Base-by-base conservation (phyloP, 306 rosid genomes). In the Cicer bijugum region DNA sequence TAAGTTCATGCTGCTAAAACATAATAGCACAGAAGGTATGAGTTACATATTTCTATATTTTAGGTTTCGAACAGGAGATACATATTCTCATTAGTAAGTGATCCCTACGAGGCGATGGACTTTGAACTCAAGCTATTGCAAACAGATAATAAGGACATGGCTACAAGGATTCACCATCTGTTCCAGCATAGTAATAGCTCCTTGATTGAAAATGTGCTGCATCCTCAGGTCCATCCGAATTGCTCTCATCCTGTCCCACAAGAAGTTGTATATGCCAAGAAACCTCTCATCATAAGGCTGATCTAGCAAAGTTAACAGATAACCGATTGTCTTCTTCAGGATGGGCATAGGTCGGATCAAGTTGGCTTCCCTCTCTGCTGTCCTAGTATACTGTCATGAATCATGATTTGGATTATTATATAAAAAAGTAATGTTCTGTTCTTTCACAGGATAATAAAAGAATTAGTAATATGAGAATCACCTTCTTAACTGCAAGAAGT, bases 181-280 rank as follows among this genome's bases (percentile, higher is more conserved):
- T 83, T 94, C 99, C 85, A 94, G 85, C 96, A 94, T 89, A 68
- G 83, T 75, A 57, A 94, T 88, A 72, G 99, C 87, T 65, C 82
- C 91, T 75, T 86, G 86, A 75, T 91, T 86, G 88, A 94, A 94
- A 75, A 91, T 89, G 78, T 94, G 99, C 76, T 94, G 99, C 99
- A 94, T 94, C 82, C 99, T 87, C 61, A 94, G 85, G 83, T 94
- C 99, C 99, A 94, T 94, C 20, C 97, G 89, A 77, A 94, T 88
- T 37, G 99, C 96, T 74, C 97, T 89, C 99, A 94, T 94, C 89
- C 99, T 88, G 69, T 94, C 99, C 99, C 99, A 94, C 82, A 91
- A 81, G 78, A 94, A 94, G 82, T 94, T 94, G 81, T 94, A 94
- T 17, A 72, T 75, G 68, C 97, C 89, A 83, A 94, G 91, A 86